A percentile compares a stretch with the other conserved stretches of the same genome.
phyloP scores from a whole-genome alignment of 2,329 filamentous ascomycete genomes.

The Ophiocordyceps unilateralis region DNA sequence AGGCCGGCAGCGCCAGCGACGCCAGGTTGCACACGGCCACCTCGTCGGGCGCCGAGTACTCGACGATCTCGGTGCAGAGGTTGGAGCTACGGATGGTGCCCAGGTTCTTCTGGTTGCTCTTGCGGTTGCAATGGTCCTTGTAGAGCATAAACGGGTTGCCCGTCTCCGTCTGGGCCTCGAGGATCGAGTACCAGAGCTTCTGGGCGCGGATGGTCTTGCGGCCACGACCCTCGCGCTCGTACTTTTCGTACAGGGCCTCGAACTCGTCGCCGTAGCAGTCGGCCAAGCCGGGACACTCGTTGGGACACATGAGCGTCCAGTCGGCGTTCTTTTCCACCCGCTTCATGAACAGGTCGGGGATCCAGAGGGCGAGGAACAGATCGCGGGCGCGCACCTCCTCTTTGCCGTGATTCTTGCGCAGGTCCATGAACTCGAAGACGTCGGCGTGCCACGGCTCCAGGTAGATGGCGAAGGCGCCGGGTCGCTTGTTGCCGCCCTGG shows the following conservation, averaged over 20 bases:
- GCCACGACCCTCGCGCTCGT: slow-evolving; percentile 75
- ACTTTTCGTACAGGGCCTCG: slow-evolving; percentile 82
- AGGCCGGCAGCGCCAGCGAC: slow-evolving; percentile 80
- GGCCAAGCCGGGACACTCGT: slow-evolving; percentile 84
- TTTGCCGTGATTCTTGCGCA: slow-evolving; percentile 98
- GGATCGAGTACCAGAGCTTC: slow-evolving; percentile 98
- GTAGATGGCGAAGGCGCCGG: slow-evolving; percentile 96
- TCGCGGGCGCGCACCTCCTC: slow-evolving; percentile 95
- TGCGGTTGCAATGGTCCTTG: slow-evolving; percentile 95
- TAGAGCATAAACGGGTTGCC: slow-evolving; percentile 99
- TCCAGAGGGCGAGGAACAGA: slow-evolving; percentile 95
- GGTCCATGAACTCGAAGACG: slow-evolving; percentile 91
- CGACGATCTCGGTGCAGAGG: slow-evolving; percentile 95
- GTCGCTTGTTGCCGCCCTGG: slow-evolving; percentile 97
- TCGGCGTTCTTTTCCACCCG: slow-evolving; percentile 91
- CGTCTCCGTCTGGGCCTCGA: slow-evolving; percentile 96
- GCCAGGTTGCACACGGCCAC: slow-evolving; percentile 97
- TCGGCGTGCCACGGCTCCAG: slow-evolving; percentile 98
- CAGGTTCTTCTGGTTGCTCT: slow-evolving; percentile 99
- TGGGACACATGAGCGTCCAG: slow-evolving; percentile 97
- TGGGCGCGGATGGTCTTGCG: slow-evolving; percentile 89
- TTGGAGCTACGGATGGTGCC: slow-evolving; percentile 98
- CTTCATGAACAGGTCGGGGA: slow-evolving; percentile 99
- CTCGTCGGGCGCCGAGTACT: slow-evolving; percentile 94
- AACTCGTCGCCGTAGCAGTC: slow-evolving; percentile 98